Base-by-base conservation (phyloP, 371 early-diverging fungal genomes). In the Fennellomyces sp. region DNA sequence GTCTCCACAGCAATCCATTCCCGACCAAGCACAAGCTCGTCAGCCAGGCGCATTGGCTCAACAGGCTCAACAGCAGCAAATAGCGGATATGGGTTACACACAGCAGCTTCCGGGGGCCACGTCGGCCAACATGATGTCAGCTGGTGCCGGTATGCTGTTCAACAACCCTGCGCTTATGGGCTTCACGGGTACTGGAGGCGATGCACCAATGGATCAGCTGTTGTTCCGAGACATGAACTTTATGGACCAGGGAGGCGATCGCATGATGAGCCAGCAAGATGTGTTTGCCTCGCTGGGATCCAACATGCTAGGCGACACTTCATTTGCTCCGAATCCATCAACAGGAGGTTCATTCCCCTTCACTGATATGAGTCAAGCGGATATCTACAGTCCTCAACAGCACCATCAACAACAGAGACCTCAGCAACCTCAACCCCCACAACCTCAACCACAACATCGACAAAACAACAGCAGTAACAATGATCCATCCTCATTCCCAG, bases 211-310 rank as follows among this genome's bases (percentile, higher is more conserved):
- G 59, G 59, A 59, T 51, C 59, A 59, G 13, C 17, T 59, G 51
- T 17, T 59, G 17, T 59, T 59, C 52, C 33, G 59, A 7, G 52
- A 59, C 19, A 51, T 59, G 59, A 51, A 59, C 17, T 59, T 59
- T 36, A 45, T 59, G 50, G 52, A 52, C 8, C 50, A 59, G 39
- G 30, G 35, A 13, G 52, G 59, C 3, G 57, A 35, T 13, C 52
- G 51, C 8, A 38, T 35, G 31, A 28, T 60, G 27, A 49, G 49
- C 5, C 61, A 61, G 31, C 55, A 51, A 49, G 55, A 61, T 13
- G 55, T 61, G 27, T 61, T 61, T 36, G 61, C 45, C 13, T 54
- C 54, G 12, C 41, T 61, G 15, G 54, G 61, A 12, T 54, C 51
- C 15, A 47, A 30, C 19, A 56, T 50, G 38, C 50, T 59, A 6